Evolutionary conservation across 495 filamentous ascomycete genomes (phyloP).

Genomic region (Penicillium paradoxum): DNA sequence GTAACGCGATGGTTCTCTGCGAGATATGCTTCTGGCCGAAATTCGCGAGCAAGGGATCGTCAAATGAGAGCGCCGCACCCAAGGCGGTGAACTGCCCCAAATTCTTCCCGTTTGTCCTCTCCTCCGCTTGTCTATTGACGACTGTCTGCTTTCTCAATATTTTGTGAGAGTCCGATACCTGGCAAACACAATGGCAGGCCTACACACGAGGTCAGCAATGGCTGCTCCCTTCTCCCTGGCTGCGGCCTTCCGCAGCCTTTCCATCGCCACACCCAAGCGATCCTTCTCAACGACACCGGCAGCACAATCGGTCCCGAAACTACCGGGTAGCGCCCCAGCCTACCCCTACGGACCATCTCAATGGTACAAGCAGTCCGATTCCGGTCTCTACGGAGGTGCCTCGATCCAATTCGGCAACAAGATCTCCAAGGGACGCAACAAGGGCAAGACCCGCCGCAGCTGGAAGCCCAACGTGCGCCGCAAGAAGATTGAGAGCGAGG

Average conservation of each 20-base stretch:
- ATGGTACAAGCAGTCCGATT: constrained; percentile 82
- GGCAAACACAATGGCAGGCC: constrained; percentile 28
- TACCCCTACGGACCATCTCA: constrained; percentile 82
- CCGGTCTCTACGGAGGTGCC: constrained; percentile 74
- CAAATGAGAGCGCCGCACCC: constrained; percentile 26
- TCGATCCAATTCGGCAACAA: constrained; percentile 89
- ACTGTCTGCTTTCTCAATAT: constrained; percentile 2
- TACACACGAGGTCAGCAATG: constrained; percentile 29
- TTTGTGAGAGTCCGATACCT: not conserved
- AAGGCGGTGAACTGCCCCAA: constrained; percentile 43
- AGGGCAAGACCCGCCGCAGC: constrained; percentile 74
- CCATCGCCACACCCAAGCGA: constrained; percentile 38
- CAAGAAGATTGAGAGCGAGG: constrained; percentile 68
- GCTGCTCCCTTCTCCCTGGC: constrained; percentile 36
- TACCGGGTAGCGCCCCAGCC: constrained; percentile 52
- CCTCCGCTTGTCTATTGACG: constrained; percentile 2
- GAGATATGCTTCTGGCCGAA: constrained; percentile 31
- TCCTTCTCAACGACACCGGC: constrained; percentile 39
- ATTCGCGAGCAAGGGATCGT: constrained; percentile 36
- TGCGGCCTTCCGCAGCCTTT: constrained; percentile 39
- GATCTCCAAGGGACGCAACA: constrained; percentile 64
- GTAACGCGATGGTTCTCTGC: constrained; percentile 12
- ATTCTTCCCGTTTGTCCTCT: constrained; percentile 27
- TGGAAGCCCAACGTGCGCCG: constrained; percentile 87
- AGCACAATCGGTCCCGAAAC: constrained; percentile 29